Evolutionary conservation across 108 stramenopile genomes (phyloP).

Genomic region (Fragilariopsis cylindrus): DNA sequence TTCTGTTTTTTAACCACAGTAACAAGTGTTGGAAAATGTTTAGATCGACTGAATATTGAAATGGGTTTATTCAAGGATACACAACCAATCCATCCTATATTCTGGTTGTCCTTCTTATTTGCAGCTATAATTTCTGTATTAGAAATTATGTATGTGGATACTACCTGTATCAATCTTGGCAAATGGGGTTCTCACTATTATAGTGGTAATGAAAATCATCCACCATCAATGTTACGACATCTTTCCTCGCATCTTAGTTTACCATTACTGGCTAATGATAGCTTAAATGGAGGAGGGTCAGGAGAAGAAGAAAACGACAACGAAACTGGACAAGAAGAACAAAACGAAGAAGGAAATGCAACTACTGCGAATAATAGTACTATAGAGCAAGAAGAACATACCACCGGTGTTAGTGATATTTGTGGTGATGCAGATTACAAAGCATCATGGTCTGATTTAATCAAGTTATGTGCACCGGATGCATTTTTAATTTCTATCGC

Average conservation of each 20-base stretch:
- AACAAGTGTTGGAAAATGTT: constrained; percentile 42
- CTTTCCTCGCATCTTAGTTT: constrained; percentile 41
- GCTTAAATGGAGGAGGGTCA: not conserved
- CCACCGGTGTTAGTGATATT: constrained; percentile 45
- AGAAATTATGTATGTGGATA: constrained; percentile 36
- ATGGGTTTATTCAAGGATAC: constrained; percentile 35
- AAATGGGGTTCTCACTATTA: constrained; percentile 18
- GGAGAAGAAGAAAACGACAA: constrained; percentile 9
- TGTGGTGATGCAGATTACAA: constrained; percentile 51
- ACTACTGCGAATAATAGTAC: too few species aligned
- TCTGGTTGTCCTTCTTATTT: constrained; percentile 47
- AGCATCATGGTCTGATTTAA: constrained; percentile 47
- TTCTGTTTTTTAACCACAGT: constrained; percentile 31
- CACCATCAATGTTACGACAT: constrained; percentile 13
- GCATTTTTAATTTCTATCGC: constrained; percentile 43
- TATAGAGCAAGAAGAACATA: constrained; percentile 24
- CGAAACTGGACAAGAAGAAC: not conserved
- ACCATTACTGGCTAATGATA: constrained; percentile 42
- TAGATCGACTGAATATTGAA: constrained; percentile 53
- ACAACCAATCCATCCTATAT: constrained; percentile 43
- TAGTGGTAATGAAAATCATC: not conserved
- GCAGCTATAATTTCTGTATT: constrained; percentile 34
- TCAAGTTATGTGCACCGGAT: constrained; percentile 44
- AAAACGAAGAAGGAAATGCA: constrained; percentile 5
- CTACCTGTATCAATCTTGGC: constrained; percentile 20